Evolutionary conservation across 2,329 filamentous ascomycete species (phyloP).

Genomic region (Aspergillus brasiliensis): DNA sequence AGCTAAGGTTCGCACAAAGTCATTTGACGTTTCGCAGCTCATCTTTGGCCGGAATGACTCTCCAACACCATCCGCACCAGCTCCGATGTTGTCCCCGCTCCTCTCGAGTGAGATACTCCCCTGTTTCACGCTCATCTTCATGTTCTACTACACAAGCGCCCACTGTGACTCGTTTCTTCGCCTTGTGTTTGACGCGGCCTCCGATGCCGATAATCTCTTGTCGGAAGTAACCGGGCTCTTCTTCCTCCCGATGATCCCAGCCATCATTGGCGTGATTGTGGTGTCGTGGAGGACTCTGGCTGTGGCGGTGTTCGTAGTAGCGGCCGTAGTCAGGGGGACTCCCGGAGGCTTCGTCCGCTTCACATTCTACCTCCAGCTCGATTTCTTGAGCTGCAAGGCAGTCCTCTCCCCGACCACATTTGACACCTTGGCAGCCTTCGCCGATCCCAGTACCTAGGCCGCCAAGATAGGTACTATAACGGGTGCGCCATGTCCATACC

Average conservation of each 20-base stretch:
- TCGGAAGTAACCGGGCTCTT: conserved; percentile 70
- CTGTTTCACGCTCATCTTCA: conserved; percentile 71
- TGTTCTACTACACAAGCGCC: conserved; percentile 85
- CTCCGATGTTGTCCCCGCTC: conserved; percentile 68
- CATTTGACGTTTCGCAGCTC: conserved; percentile 34
- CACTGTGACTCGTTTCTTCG: conserved; percentile 78
- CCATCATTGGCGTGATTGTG: conserved; percentile 17
- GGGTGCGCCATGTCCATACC: conserved; percentile 87
- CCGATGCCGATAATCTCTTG: conserved; percentile 93
- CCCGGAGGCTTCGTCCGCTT: conserved; percentile 64
- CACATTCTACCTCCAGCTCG: conserved; percentile 83
- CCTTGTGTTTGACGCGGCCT: conserved; percentile 81
- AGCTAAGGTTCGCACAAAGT: background rate
- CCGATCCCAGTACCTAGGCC: conserved; percentile 85
- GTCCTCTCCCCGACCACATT: conserved; percentile 75
- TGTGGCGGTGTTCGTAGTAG: conserved; percentile 23
- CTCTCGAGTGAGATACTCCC: conserved; percentile 70
- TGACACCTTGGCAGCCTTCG: conserved; percentile 83
- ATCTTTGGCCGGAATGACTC: conserved; percentile 66
- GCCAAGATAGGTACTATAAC: conserved; percentile 76
- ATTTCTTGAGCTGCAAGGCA: conserved; percentile 78
- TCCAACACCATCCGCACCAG: conserved; percentile 91
- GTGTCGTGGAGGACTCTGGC: conserved; percentile 14
- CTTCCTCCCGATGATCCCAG: conserved; percentile 36
- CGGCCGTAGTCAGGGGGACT: conserved; percentile 36